phyloP scores from a whole-genome alignment of 73 alveolate species.

The Stentor coeruleus region DNA sequence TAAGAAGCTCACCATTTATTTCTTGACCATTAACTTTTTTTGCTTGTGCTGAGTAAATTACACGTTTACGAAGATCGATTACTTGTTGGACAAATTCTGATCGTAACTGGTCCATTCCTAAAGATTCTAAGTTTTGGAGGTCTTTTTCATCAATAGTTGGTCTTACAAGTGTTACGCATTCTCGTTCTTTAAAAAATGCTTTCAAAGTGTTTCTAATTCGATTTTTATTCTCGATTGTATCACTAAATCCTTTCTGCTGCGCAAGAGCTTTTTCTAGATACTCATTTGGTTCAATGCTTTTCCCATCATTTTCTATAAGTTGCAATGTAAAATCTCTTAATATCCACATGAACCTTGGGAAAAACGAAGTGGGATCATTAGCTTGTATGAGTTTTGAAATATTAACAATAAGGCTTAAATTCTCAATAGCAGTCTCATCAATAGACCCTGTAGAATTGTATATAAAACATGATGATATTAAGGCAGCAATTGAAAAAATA shows the following conservation, averaged over 20 bases:
- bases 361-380: slow-evolving; percentile 42
- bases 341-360: slow-evolving; percentile 97
- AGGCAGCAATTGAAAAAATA: slow-evolving; percentile 83
- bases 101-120: slow-evolving; percentile 79
- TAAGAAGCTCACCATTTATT: slow-evolving; percentile 77
- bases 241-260: slow-evolving; percentile 47
- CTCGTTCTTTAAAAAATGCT: slow-evolving; percentile 84
- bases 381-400: slow-evolving; percentile 83
- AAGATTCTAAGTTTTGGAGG: slow-evolving; percentile 70
- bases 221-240: slow-evolving; percentile 71
- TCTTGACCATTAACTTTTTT: slow-evolving; percentile 82
- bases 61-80: slow-evolving; percentile 69
- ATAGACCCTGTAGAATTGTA: slow-evolving; percentile 95
- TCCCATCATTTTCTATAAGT: slow-evolving; percentile 56
- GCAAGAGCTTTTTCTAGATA: slow-evolving; percentile 92
- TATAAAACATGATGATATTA: slow-evolving; percentile 71
- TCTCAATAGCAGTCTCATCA: slow-evolving; percentile 77
- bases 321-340: slow-evolving; percentile 93
- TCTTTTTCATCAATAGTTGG: slow-evolving; percentile 94
- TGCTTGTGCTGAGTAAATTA: slow-evolving; percentile 74
- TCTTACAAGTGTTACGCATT: slow-evolving; percentile 87
- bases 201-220: slow-evolving; percentile 65
- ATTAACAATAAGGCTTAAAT: slow-evolving; percentile 77
- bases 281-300: slow-evolving; percentile 68
- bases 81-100: slow-evolving; percentile 92